Evolutionary conservation across 1,284 basidiomycete genomes (phyloP).

Genomic region (Vanrija pseudolonga): DNA sequence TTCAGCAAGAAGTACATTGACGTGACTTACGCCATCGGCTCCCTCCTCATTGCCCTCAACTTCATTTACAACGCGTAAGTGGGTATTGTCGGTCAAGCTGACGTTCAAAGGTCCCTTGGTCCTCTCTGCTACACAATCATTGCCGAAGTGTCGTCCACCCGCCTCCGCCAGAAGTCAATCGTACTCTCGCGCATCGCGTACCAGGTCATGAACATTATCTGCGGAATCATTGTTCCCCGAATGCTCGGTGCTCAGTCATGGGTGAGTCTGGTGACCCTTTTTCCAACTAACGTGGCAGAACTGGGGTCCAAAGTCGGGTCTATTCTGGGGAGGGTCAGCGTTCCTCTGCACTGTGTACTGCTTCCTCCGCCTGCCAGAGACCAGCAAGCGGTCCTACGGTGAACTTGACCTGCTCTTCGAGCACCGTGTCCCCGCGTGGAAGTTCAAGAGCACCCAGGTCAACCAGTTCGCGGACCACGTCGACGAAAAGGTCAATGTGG

Average conservation of each 20-base stretch:
- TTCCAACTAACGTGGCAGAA: neutral
- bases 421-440: conserved; percentile 28
- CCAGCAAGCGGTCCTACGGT: conserved; percentile 17
- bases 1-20: neutral
- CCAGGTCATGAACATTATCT: conserved; percentile 31
- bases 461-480: conserved; percentile 1
- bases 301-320: conserved; percentile 29
- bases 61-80: conserved; percentile 13
- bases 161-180: conserved; percentile 49
- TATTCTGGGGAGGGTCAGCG: conserved; percentile 27
- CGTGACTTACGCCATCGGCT: conserved; percentile 10
- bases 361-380: conserved; percentile 42
- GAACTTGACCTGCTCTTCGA: conserved; percentile 37
- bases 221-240: conserved; percentile 17
- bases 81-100: too few species aligned
- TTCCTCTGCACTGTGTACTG: conserved; percentile 21
- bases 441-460: conserved; percentile 29
- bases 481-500: neutral
- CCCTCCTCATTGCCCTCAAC: conserved; percentile 22
- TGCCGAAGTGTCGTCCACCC: conserved; percentile 45
- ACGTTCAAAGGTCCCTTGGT: conserved; percentile 10
- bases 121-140: conserved; percentile 22
- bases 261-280: neutral
- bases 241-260: conserved; percentile 1
- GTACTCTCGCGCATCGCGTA: conserved; percentile 51